phyloP scores from a whole-genome alignment of 2,329 filamentous ascomycete species.

The Hirsutella minnesotensis region DNA sequence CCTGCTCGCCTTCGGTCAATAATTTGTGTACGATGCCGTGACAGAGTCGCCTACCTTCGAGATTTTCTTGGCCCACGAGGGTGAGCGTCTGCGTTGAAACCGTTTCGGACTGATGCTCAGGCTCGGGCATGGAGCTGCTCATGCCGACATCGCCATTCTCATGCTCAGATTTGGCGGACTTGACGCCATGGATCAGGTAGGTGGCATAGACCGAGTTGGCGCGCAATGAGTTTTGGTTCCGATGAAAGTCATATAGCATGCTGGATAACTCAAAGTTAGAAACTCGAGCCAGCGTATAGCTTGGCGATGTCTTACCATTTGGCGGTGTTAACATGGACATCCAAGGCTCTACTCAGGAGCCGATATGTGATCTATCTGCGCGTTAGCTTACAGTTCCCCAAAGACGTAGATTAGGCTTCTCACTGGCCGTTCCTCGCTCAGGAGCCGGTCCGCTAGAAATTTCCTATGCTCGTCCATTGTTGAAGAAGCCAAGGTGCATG shows the following conservation, averaged over 20 bases:
- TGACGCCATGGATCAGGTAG: constrained; percentile 73
- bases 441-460: constrained; percentile 62
- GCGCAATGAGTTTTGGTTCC: constrained; percentile 70
- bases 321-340: constrained; percentile 74
- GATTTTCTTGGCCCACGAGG: constrained; percentile 59
- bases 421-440: constrained; percentile 66
- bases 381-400: background rate
- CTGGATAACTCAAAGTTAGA: constrained; percentile 28
- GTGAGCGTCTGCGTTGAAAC: constrained; percentile 47
- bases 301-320: constrained; percentile 53
- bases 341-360: constrained; percentile 66
- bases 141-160: constrained; percentile 58
- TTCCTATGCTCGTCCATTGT: constrained; percentile 53
- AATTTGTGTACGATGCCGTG: background rate
- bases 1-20: constrained; percentile 31
- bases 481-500: background rate
- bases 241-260: constrained; percentile 84
- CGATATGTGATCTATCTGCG: constrained; percentile 69
- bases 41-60: constrained; percentile 42
- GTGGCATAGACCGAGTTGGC: constrained; percentile 74
- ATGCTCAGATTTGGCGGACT: constrained; percentile 25
- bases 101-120: constrained; percentile 31
- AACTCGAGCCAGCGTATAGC: constrained; percentile 13
- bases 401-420: constrained; percentile 13
- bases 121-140: constrained; percentile 50